Conservation (phyloP, 495 filamentous ascomycete species). For the Cenococcum geophilum region DNA sequence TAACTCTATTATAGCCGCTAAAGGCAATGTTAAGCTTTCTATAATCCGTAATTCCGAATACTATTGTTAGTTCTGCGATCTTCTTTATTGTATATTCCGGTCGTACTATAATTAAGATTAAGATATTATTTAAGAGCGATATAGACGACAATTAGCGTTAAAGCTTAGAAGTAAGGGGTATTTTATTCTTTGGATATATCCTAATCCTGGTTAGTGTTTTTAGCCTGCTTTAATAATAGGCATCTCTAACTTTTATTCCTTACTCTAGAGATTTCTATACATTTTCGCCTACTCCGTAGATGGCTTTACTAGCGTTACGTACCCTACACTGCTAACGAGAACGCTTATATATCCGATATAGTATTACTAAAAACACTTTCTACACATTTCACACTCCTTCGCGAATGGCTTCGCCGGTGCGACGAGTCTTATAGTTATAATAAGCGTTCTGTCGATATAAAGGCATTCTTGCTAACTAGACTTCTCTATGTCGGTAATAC, state of each 20-base stretch:
- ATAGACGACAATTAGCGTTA: constrained; percentile 1
- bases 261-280: no score
- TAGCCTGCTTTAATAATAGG: background rate
- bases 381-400: background rate
- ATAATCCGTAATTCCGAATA: background rate
- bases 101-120: no score
- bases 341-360: background rate
- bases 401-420: constrained; percentile 15
- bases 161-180: constrained; percentile 5
- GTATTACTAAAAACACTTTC: background rate
- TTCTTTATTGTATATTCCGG: constrained; percentile 2
- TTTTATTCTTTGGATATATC: constrained; percentile 4
- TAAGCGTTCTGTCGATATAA: background rate
- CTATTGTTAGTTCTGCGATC: constrained; percentile 8
- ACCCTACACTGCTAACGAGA: no score
- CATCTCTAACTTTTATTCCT: no score
- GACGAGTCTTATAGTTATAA: constrained; percentile 7
- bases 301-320: no score
- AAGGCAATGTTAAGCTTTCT: constrained; percentile 11
- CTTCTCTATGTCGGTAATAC: constrained; percentile 13
- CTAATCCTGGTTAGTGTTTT: constrained; percentile 15
- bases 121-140: constrained; percentile 1
- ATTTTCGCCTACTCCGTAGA: no score
- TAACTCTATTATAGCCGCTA: constrained; percentile 5
- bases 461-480: constrained; percentile 9